These are phyloP conservation scores for Cercospora nicotianae DNA, from an alignment of 2,329 filamentous ascomycete genomes.

Conservation along the genomic window DNA sequence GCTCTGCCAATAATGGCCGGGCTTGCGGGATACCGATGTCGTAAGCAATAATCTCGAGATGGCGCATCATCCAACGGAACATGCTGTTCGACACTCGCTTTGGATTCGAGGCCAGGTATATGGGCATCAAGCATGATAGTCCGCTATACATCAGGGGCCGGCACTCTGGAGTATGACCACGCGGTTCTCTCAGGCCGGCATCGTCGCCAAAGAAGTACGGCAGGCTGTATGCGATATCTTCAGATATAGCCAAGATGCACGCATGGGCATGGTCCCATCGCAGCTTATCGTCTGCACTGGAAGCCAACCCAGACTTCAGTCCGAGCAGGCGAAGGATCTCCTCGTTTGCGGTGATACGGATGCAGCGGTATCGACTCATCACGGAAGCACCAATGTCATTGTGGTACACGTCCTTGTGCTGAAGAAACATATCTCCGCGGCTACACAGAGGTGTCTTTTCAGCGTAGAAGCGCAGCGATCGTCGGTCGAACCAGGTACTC, in stretches of 20 bases:
- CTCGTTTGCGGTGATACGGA: slow-evolving; percentile 16
- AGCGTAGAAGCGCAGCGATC: slow-evolving; percentile 3
- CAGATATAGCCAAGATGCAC: slow-evolving; percentile 2
- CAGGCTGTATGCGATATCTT: slow-evolving; percentile 15
- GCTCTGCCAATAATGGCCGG: not conserved
- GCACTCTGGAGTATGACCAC: not conserved
- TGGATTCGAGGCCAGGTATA: slow-evolving; percentile 14
- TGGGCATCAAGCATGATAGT: slow-evolving; percentile 13
- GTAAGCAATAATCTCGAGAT: slow-evolving; percentile 10
- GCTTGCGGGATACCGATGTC: slow-evolving; percentile 5
- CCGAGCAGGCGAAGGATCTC: slow-evolving; percentile 14
- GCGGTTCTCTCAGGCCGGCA: not conserved
- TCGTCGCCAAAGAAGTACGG: slow-evolving; percentile 18
- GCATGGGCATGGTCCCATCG: not conserved
- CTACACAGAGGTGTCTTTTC: not conserved
- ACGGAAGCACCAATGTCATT: slow-evolving; percentile 17
- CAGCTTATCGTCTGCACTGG: not conserved
- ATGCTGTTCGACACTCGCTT: slow-evolving; percentile 6
- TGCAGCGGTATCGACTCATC: slow-evolving; percentile 13
- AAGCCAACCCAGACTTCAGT: not conserved
- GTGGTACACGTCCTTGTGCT: slow-evolving; percentile 13
- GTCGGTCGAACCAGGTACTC: slow-evolving; percentile 2
- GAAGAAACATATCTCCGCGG: not conserved
- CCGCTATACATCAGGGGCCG: slow-evolving; percentile 9
- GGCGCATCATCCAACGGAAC: slow-evolving; percentile 12